phyloP scores from a whole-genome alignment of 768 basidiomycete species.

The Krasilnikovozyma curviuscula region DNA sequence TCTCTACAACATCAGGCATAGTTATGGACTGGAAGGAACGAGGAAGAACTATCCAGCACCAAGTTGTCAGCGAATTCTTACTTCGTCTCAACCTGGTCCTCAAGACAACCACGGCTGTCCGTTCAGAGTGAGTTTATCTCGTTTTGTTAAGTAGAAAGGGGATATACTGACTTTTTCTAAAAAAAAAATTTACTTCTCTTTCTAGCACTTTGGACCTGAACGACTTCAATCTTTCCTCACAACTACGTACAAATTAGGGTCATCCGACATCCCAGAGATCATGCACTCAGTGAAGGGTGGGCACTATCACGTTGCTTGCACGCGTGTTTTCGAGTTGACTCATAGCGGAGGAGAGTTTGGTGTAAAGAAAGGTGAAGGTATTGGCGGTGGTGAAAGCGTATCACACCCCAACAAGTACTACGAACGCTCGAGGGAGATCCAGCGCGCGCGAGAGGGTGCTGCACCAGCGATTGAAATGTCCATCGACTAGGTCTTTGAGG shows the following conservation, averaged over 20 bases:
- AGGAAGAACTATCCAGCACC: conserved; percentile 67
- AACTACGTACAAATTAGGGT: conserved; percentile 25
- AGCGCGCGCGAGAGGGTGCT: too few relatives aligned
- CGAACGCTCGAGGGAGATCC: too few relatives aligned
- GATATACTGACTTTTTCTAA: too few relatives aligned
- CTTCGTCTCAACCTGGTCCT: conserved; percentile 43
- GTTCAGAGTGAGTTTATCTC: too few relatives aligned
- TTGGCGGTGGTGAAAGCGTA: conserved; percentile 67
- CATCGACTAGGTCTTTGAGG: too few relatives aligned
- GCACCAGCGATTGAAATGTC: too few relatives aligned
- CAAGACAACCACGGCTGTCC: conserved; percentile 72
- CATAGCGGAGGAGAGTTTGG: conserved; percentile 34
- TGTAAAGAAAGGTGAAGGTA: conserved; percentile 72
- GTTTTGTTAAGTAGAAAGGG: too few relatives aligned
- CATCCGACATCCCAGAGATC: conserved; percentile 60
- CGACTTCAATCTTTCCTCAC: conserved; percentile 56
- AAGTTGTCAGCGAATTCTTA: conserved; percentile 81
- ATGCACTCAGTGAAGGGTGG: conserved; percentile 52
- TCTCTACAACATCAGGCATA: conserved; percentile 91
- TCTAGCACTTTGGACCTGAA: conserved; percentile 63
- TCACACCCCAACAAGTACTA: conserved; percentile 74
- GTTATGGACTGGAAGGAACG: conserved; percentile 82
- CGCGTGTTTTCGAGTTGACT: conserved; percentile 86
- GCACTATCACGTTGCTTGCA: conserved; percentile 92
- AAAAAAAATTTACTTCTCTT: too few relatives aligned